Conservation (phyloP, 2,329 filamentous ascomycete genomes). For the Fusarium xylarioides region DNA sequence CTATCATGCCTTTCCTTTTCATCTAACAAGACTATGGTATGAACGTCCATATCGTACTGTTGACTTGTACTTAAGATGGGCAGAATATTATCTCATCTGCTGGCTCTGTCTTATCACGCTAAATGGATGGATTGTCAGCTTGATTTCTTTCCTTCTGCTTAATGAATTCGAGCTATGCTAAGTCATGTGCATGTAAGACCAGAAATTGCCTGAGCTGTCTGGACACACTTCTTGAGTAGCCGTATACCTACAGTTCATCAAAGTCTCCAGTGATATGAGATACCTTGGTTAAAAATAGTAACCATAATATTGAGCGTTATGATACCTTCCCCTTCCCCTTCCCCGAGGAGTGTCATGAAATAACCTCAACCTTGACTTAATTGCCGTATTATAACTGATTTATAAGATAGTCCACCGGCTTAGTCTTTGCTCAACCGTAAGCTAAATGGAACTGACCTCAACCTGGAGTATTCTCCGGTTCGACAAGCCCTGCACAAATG, state of each 20-base stretch:
- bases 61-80: neutral
- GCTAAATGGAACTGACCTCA: neutral
- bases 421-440: neutral
- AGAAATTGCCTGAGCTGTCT: neutral
- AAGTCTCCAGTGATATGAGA: neutral
- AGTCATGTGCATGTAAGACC: neutral
- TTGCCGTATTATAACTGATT: neutral
- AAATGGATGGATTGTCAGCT: neutral
- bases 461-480: neutral
- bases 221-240: neutral
- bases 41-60: neutral
- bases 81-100: neutral
- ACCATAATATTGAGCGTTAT: neutral
- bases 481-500: neutral
- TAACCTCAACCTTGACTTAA: neutral
- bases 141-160: neutral
- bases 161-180: too few relatives aligned
- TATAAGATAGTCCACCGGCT: neutral
- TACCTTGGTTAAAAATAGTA: neutral
- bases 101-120: neutral
- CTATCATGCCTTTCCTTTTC: neutral
- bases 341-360: neutral
- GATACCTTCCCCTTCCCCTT: neutral
- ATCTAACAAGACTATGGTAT: neutral
- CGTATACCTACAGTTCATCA: neutral